Evolutionary conservation across 1,139 yeast species (phyloP).

Genomic region (Candida sojae): DNA sequence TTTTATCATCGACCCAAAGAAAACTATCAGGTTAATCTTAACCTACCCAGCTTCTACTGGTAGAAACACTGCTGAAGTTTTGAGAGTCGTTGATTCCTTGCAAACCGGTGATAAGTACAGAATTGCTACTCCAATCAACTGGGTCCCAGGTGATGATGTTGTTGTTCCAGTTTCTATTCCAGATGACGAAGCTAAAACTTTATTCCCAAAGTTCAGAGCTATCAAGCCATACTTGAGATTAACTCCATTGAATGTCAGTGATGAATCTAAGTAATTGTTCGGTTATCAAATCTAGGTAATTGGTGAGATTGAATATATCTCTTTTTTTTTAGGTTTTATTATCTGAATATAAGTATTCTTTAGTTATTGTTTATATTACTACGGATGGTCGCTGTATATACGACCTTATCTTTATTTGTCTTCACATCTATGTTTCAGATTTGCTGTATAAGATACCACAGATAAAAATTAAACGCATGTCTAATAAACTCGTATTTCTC

Average conservation of each 20-base stretch:
- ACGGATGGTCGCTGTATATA: no score
- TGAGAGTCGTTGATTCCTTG: constrained; percentile 78
- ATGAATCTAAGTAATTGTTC: not conserved
- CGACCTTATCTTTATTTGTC: no score
- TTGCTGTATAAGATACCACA: no score
- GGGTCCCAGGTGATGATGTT: constrained; percentile 87
- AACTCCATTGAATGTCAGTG: constrained; percentile 30
- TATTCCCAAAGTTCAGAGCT: constrained; percentile 74
- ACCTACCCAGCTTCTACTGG: constrained; percentile 87
- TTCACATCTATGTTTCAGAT: no score
- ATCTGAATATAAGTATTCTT: no score
- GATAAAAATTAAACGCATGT: no score
- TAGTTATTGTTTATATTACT: no score
- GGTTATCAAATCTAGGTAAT: no score
- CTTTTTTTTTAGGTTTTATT: no score
- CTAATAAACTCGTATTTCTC: no score
- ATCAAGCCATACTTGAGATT: constrained; percentile 73
- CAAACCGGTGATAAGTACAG: constrained; percentile 73
- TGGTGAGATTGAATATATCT: no score
- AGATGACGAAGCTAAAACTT: constrained; percentile 69
- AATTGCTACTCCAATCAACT: constrained; percentile 81
- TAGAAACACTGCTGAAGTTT: constrained; percentile 84
- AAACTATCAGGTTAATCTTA: constrained; percentile 70
- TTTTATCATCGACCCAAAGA: constrained; percentile 77
- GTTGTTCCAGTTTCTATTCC: constrained; percentile 75